A percentile compares a stretch with the other conserved stretches of the same genome.
Conservation (phyloP, 768 basidiomycete species). For the Tylopilus subfusipes region DNA sequence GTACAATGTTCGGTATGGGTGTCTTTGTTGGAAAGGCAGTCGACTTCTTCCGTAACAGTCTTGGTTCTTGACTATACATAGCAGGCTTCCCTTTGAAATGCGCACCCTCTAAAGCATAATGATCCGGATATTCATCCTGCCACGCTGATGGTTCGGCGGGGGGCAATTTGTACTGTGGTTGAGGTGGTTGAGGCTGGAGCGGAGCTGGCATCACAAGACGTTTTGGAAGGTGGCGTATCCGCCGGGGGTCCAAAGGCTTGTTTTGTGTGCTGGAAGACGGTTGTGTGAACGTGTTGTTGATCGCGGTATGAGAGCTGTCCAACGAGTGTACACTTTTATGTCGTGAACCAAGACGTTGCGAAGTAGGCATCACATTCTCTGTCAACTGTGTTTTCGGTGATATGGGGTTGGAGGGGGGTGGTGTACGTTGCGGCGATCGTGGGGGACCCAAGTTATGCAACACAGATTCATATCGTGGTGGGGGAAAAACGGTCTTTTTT, state of each 20-base stretch:
- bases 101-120: background rate
- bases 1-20: constrained; percentile 27
- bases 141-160: background rate
- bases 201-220: constrained; percentile 73
- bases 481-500: constrained; percentile 19
- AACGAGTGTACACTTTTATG: constrained; percentile 10
- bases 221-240: constrained; percentile 49
- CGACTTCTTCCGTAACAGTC: constrained; percentile 23
- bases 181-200: constrained; percentile 40
- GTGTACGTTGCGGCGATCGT: constrained; percentile 8
- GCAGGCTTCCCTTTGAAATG: constrained; percentile 5
- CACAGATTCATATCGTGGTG: constrained; percentile 20
- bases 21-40: constrained; percentile 21
- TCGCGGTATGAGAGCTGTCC: constrained; percentile 5
- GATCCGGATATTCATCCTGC: constrained; percentile 9
- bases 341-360: background rate
- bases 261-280: constrained; percentile 8
- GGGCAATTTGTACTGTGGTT: constrained; percentile 16
- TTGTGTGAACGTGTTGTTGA: background rate
- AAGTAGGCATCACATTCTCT: background rate
- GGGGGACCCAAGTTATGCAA: constrained; percentile 3
- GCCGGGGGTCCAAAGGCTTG: constrained; percentile 13
- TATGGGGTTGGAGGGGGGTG: background rate
- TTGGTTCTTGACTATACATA: constrained; percentile 15
- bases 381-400: constrained; percentile 4